Base-by-base conservation (phyloP, 805 yeast genomes). In the Wickerhamiella sergipiensis region DNA sequence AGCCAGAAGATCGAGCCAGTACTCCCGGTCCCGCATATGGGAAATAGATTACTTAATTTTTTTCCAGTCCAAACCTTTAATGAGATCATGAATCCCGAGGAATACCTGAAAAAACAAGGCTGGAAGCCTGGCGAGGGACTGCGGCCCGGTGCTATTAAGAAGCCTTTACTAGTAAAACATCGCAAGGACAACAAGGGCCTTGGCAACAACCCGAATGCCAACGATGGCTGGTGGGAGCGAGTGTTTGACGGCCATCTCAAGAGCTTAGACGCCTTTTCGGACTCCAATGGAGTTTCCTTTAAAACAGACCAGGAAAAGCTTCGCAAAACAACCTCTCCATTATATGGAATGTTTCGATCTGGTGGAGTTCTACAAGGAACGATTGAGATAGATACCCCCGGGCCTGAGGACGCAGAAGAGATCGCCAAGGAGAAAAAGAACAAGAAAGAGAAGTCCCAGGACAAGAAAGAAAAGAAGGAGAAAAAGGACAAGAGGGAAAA, bases 141-240 rank as follows among this genome's bases (percentile, higher is more conserved):
- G 36, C 78, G 74, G 55, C 65, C 74, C 45, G 96, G 95, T 2
- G 94, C 96, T 0, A 66, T 90, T 49, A 79, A 75, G 59, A 85
- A 80, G 58, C 97, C 98, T 0, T 79, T 90, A 43, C 67, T 90
- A 54, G 96, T 92, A 50, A 83, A 83, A 57, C 97, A 90, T 62
- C 88, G 92, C 67, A 81, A 80, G 58, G 96, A 90, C 62, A 81
- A 80, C 52, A 88, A 87, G 62, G 98, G 98, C 9, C 72, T 90
- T 23, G 98, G 98, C 0, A 82, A 83, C 62, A 74, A 76, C 22
- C 69, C 72, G 9, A 81, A 79, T 48, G 92, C 86, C 57, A 77
- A 81, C 15, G 95, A 85, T 56, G 83, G 86, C 45, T 90, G 98
- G 98, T 90, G 98, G 98, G 98, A 90, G 58, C 75, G 85, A 56